phyloP scores from a whole-genome alignment of 2,329 filamentous ascomycete species.

The Fusarium secorum region DNA sequence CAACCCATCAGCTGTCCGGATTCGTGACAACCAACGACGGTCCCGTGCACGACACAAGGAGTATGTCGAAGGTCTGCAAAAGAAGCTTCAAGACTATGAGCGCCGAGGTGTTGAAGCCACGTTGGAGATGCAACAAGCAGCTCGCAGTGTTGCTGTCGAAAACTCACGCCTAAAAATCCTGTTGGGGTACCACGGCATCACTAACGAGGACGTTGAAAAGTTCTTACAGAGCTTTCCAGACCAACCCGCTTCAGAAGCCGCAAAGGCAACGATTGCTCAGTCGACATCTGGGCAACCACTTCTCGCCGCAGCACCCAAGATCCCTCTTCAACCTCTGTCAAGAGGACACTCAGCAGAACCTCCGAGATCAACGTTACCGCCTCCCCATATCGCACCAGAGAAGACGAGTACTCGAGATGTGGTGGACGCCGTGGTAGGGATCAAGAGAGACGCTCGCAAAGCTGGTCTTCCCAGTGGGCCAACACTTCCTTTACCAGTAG shows the following conservation, averaged over 20 bases:
- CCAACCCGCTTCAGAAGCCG: conserved; percentile 43
- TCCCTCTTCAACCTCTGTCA: conserved; percentile 33
- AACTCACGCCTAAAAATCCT: conserved; percentile 57
- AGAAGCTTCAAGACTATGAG: conserved; percentile 57
- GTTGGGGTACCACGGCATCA: conserved; percentile 51
- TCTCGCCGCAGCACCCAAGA: conserved; percentile 21
- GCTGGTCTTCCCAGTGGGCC: conserved; percentile 3
- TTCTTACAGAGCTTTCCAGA: conserved; percentile 50
- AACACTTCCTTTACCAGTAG: conserved; percentile 20
- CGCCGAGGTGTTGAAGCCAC: conserved; percentile 58
- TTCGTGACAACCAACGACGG: conserved; percentile 62
- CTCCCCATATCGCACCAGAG: conserved; percentile 24
- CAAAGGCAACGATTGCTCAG: conserved; percentile 38
- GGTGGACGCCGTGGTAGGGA: conserved; percentile 40
- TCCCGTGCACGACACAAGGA: conserved; percentile 61
- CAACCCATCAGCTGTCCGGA: conserved; percentile 49
- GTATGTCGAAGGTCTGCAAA: conserved; percentile 58
- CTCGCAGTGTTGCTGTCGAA: conserved; percentile 57
- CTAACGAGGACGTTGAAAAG: conserved; percentile 50
- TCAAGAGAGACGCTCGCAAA: conserved; percentile 35
- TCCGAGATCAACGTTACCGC: conserved; percentile 13
- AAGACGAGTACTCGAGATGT: conserved; percentile 38
- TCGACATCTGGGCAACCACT: conserved; percentile 11
- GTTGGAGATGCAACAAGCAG: conserved; percentile 62
- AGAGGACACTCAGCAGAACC: conserved; percentile 32